phyloP scores from a whole-genome alignment of 441 rosid species.

The Macaranga tanarius region DNA sequence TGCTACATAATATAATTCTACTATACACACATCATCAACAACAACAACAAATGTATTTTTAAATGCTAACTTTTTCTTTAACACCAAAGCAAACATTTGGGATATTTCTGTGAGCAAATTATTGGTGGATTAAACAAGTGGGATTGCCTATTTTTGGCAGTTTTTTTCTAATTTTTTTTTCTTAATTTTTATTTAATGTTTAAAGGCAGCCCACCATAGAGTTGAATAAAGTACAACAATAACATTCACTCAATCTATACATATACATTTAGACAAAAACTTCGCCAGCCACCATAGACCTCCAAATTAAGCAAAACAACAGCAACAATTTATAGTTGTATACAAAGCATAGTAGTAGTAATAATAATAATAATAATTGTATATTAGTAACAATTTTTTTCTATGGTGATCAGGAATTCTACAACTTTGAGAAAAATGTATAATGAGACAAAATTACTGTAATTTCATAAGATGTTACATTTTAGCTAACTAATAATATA shows the following conservation, averaged over 20 bases:
- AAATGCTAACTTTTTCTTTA: neutral
- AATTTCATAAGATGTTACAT: neutral
- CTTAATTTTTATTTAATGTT: neutral
- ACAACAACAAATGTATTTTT: neutral
- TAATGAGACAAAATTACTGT: neutral
- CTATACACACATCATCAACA: no score
- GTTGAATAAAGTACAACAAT: conserved; percentile 1
- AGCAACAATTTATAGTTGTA: neutral
- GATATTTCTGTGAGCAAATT: conserved; percentile 16
- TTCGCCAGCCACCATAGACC: neutral
- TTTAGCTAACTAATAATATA: no score
- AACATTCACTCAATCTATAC: neutral
- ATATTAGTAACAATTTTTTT: neutral
- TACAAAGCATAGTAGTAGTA: neutral
- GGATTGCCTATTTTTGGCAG: neutral
- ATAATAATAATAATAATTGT: neutral
- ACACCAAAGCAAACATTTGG: neutral
- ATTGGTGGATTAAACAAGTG: conserved; percentile 21
- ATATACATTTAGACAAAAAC: neutral
- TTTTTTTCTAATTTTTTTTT: no score
- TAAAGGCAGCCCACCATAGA: neutral
- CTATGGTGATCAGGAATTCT: neutral
- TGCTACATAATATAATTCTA: neutral
- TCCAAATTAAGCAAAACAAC: neutral
- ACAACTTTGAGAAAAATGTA: neutral